Evolutionary conservation across 2,329 filamentous ascomycete genomes (phyloP), one percentile per base, ranked within the genome.

Genomic region (Neoarthrinium moseri): DNA sequence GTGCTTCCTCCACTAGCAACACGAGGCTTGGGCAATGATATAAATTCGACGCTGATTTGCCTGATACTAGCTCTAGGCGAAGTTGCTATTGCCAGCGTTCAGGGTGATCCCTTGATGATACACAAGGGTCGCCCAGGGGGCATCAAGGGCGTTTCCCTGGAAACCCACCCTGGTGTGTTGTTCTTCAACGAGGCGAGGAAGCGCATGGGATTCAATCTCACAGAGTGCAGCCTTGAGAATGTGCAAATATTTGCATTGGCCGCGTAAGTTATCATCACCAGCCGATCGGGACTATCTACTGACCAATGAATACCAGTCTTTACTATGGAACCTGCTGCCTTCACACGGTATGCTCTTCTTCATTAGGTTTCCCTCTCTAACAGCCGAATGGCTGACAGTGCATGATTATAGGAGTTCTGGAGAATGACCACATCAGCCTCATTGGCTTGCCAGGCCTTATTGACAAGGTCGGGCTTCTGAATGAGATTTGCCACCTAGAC

Each of bases 171-270:
- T 0, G 81, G 81, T 1, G 58, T 84, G 3, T 69, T 70, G 1
- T 70, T 82, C 27, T 84, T 84, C 62, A 84, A 84, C 51, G 81
- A 84, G 59, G 81, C 80, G 13, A 70, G 81, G 41, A 74, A 72
- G 47, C 69, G 78, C n/a, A 70, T 83, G 56, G 81, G 81, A 0
- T 83, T 82, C 56, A 69, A 75, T 8, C 56, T 77, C 43, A 75
- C 74, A 2, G 73, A 79, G 20, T 78, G 72, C 55, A 78, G 71
- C 40, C 59, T 84, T 21, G 79, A 83, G 52, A 81, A 77, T 48
- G 70, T 83, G 6, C 81, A 84, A 54, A 73, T 81, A 36, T 73
- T 76, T 53, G 68, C 80, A 6, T 64, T 85, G 22, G 71, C 77
- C 47, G 77, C 78, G 75, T 79, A 60, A 58, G 70, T 64, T 20